Conservation (phyloP, 2,329 filamentous ascomycete species). For the Stromatinia cepivora region DNA sequence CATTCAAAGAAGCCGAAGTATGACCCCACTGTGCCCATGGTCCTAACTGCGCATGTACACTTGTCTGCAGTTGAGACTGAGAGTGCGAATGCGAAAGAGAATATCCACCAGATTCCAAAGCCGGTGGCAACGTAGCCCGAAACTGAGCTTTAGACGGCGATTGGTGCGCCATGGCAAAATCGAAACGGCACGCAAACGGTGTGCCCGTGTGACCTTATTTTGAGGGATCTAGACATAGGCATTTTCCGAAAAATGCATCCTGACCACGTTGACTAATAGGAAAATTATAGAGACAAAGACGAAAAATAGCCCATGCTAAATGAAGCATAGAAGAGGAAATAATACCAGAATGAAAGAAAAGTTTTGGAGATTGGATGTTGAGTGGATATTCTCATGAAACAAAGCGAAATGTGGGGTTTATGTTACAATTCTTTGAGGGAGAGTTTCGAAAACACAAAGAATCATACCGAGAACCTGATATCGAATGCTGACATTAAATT, state of each 20-base stretch:
- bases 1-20: constrained; percentile 10
- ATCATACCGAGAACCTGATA: not conserved
- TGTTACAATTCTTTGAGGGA: not conserved
- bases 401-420: not conserved
- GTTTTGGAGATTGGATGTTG: no score
- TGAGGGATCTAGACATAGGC: not conserved
- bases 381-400: not conserved
- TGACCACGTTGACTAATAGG: not conserved
- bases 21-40: constrained; percentile 13
- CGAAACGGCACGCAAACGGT: not conserved
- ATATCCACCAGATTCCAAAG: not conserved
- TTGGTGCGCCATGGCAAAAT: not conserved
- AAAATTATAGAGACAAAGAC: constrained; percentile 8
- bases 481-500: not conserved
- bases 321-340: not conserved
- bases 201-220: not conserved
- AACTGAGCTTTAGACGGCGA: not conserved
- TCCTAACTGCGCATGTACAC: not conserved
- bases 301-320: not conserved
- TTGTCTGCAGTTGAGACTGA: not conserved
- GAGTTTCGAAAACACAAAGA: constrained; percentile 7
- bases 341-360: not conserved
- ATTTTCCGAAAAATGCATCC: not conserved
- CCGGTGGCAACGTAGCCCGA: not conserved
- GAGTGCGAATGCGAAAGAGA: not conserved